A percentile compares a stretch with the other conserved stretches of the same genome.
Conservation (phyloP, 495 filamentous ascomycete genomes). For the Penicillium chermesinum region DNA sequence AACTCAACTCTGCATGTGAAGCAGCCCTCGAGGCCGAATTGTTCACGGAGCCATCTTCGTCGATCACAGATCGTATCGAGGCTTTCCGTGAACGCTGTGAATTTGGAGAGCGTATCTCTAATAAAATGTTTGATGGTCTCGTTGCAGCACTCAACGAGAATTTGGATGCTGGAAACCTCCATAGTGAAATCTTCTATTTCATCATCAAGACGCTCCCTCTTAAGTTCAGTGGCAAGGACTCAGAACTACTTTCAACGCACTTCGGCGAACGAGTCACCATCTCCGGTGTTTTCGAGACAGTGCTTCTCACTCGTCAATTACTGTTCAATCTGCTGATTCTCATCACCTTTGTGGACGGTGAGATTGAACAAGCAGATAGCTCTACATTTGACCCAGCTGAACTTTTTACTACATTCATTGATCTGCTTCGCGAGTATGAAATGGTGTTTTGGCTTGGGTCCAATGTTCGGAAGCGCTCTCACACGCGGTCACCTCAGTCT, state of each 20-base stretch:
- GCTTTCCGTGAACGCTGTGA: slow-evolving; percentile 65
- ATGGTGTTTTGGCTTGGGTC: slow-evolving; percentile 77
- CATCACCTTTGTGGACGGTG: slow-evolving; percentile 74
- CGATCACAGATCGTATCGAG: slow-evolving; percentile 64
- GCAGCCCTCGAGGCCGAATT: slow-evolving; percentile 61
- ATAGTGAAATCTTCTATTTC: slow-evolving; percentile 46
- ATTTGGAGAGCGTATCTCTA: slow-evolving; percentile 66
- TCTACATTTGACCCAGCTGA: slow-evolving; percentile 61
- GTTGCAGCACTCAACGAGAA: slow-evolving; percentile 35
- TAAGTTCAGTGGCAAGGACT: slow-evolving; percentile 39
- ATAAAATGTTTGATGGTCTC: slow-evolving; percentile 56
- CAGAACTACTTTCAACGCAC: slow-evolving; percentile 48
- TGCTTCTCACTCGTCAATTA: slow-evolving; percentile 58
- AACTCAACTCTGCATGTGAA: slow-evolving; percentile 54
- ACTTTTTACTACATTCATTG: slow-evolving; percentile 62
- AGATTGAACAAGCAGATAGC: slow-evolving; percentile 62
- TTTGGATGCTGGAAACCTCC: slow-evolving; percentile 40
- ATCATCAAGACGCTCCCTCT: slow-evolving; percentile 42
- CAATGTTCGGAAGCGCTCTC: slow-evolving; percentile 38
- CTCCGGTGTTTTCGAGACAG: slow-evolving; percentile 71
- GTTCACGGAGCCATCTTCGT: slow-evolving; percentile 59
- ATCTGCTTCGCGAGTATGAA: slow-evolving; percentile 65
- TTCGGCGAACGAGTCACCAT: slow-evolving; percentile 71
- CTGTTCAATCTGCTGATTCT: slow-evolving; percentile 80
- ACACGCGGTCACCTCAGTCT: slow-evolving; percentile 8